phyloP scores from a whole-genome alignment of 331 rosid genomes.

The Quercus phellos region DNA sequence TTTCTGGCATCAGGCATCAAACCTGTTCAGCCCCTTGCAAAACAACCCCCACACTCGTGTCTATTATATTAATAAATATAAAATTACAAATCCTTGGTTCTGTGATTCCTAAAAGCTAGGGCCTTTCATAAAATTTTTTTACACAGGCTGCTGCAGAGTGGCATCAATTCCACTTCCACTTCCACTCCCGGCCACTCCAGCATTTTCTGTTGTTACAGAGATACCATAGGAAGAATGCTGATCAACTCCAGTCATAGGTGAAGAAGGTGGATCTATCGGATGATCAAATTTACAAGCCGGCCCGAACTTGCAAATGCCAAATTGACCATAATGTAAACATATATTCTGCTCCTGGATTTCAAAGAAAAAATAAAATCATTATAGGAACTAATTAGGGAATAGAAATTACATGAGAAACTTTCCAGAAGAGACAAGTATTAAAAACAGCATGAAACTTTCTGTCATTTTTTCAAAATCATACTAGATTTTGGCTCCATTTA shows the following conservation, averaged over 20 bases:
- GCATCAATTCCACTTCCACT: constrained; percentile 34
- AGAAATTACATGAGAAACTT: neutral
- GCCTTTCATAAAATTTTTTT: constrained; percentile 22
- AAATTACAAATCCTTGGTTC: constrained; percentile 29
- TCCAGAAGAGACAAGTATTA: neutral
- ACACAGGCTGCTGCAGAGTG: constrained; percentile 39
- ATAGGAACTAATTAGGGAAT: constrained; percentile 8
- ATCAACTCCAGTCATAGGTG: constrained; percentile 37
- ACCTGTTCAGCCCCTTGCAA: neutral
- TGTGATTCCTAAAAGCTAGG: constrained; percentile 37
- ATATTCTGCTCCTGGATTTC: constrained; percentile 68
- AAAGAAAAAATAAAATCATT: constrained; percentile 11
- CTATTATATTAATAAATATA: constrained; percentile 7
- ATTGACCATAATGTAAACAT: constrained; percentile 72
- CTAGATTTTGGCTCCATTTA: neutral
- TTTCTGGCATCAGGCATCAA: neutral
- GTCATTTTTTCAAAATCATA: neutral
- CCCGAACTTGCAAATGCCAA: constrained; percentile 92
- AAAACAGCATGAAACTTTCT: neutral
- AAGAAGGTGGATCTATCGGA: constrained; percentile 35
- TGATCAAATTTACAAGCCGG: constrained; percentile 90
- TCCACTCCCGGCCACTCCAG: constrained; percentile 44
- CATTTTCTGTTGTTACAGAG: constrained; percentile 32
- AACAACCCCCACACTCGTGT: neutral
- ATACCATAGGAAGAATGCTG: constrained; percentile 39